Conservation (phyloP, 768 basidiomycete genomes). For the Hemileccinum impolitum region DNA sequence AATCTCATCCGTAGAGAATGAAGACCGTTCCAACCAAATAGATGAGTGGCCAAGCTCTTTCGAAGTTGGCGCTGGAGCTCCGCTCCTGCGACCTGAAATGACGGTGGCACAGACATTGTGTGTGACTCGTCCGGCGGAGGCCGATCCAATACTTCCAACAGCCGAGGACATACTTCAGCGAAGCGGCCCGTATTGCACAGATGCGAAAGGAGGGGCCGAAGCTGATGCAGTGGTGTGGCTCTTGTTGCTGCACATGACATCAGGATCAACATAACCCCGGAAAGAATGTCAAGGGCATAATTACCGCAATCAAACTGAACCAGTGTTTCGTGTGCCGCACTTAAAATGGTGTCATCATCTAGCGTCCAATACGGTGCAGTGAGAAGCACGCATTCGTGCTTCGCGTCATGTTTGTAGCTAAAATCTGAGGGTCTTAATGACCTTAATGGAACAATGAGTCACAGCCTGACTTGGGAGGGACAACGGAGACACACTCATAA, state of each 20-base stretch:
- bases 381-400: conserved; percentile 46
- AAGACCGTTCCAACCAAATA: conserved; percentile 61
- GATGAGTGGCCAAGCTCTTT: conserved; percentile 47
- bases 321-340: conserved; percentile 25
- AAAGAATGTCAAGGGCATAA: conserved; percentile 27
- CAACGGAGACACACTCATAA: conserved; percentile 57
- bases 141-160: conserved; percentile 45
- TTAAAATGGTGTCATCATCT: conserved; percentile 28
- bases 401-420: conserved; percentile 77
- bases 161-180: conserved; percentile 35
- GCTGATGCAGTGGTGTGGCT: conserved; percentile 23
- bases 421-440: conserved; percentile 64
- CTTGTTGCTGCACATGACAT: conserved; percentile 17
- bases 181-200: conserved; percentile 37
- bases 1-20: conserved; percentile 55
- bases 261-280: conserved; percentile 6
- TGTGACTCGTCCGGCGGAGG: conserved; percentile 33
- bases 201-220: conserved; percentile 32
- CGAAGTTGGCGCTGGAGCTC: conserved; percentile 46
- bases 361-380: conserved; percentile 56
- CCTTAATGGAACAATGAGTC: conserved; percentile 30
- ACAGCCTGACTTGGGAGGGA: conserved; percentile 11
- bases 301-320: conserved; percentile 35
- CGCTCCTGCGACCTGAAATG: conserved; percentile 25
- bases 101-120: conserved; percentile 31